Conservation (phyloP, 257 asterid genomes). For the Linaria vulgaris region DNA sequence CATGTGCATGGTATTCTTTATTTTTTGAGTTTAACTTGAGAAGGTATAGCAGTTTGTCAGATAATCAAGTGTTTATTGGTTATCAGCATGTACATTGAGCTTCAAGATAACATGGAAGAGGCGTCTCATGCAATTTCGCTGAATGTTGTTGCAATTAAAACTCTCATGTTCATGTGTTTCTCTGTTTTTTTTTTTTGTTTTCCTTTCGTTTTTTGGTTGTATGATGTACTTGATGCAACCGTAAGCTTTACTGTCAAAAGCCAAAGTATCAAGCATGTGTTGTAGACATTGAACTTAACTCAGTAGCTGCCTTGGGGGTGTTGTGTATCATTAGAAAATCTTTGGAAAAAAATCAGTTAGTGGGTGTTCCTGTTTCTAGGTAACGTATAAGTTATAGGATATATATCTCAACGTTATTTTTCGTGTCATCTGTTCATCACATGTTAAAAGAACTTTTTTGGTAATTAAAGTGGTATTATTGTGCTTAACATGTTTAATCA, state of each 20-base stretch:
- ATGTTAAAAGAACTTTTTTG: not conserved
- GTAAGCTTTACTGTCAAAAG: not conserved
- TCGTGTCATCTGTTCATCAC: not conserved
- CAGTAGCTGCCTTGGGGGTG: not conserved
- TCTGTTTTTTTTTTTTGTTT: not conserved
- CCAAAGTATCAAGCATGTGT: not conserved
- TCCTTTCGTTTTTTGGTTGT: not conserved
- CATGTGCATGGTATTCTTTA: not conserved
- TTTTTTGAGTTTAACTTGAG: not conserved
- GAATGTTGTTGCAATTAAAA: not conserved
- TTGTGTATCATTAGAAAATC: too few species aligned
- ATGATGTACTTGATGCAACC: not conserved
- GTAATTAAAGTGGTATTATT: conserved; percentile 4
- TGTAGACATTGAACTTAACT: not conserved
- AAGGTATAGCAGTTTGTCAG: not conserved
- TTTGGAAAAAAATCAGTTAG: too few species aligned
- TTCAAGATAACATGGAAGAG: conserved; percentile 20
- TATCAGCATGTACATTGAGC: conserved; percentile 2
- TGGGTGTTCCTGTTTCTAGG: too few species aligned
- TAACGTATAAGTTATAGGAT: too few species aligned
- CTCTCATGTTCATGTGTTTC: not conserved
- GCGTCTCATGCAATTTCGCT: not conserved
- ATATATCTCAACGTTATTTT: too few species aligned
- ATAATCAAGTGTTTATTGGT: not conserved
- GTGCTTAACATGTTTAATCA: not conserved